phyloP scores from a whole-genome alignment of 306 rosid genomes.

The Sophora flavescens region DNA sequence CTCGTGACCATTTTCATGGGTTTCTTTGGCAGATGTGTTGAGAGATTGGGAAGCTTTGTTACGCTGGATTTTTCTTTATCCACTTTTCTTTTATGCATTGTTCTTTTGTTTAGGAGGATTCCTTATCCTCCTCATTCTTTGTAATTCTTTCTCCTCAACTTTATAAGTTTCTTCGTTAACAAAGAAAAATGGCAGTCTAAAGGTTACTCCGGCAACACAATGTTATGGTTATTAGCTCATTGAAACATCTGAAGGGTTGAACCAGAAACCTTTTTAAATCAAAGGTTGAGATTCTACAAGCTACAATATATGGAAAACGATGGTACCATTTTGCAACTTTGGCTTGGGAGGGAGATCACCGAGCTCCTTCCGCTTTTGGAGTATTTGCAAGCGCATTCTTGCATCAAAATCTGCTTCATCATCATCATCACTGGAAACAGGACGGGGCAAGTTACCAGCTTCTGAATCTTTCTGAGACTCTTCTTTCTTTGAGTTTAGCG shows the following conservation, averaged over 20 bases:
- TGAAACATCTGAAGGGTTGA: conserved; percentile 25
- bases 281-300: conserved; percentile 40
- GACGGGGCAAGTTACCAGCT: conserved; percentile 48
- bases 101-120: not conserved
- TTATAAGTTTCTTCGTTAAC: too few species aligned
- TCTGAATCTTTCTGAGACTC: conserved; percentile 60
- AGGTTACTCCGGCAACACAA: conserved; percentile 3
- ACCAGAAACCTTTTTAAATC: conserved; percentile 38
- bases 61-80: not conserved
- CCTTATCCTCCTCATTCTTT: not conserved
- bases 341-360: conserved; percentile 75
- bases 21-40: not conserved
- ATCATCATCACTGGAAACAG: conserved; percentile 63
- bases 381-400: conserved; percentile 88
- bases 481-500: conserved; percentile 79
- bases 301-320: conserved; percentile 35
- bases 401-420: conserved; percentile 86
- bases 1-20: not conserved
- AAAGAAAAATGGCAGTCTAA: not conserved
- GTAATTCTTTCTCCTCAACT: too few species aligned
- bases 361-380: conserved; percentile 75
- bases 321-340: conserved; percentile 66
- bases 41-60: not conserved
- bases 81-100: not conserved
- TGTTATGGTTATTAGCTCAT: conserved; percentile 26